Evolutionary conservation across 495 filamentous ascomycete species (phyloP).

Genomic region (Astrothelium subdiscretum): DNA sequence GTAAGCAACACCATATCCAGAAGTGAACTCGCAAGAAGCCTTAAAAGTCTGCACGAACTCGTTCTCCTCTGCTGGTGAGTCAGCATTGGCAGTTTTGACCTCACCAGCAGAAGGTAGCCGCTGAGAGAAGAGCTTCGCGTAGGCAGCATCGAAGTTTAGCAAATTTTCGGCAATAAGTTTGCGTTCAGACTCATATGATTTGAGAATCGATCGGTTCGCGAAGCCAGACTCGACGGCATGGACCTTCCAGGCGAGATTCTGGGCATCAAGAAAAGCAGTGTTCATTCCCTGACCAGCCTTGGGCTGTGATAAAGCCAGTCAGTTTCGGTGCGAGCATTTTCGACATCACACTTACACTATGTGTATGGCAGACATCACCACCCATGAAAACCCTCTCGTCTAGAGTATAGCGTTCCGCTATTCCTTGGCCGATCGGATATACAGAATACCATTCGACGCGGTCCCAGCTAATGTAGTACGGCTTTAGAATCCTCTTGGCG

Average conservation of each 20-base stretch:
- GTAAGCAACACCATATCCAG: slow-evolving; percentile 54
- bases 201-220: slow-evolving; percentile 41
- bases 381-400: slow-evolving; percentile 55
- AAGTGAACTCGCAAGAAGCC: slow-evolving; percentile 53
- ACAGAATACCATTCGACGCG: slow-evolving; percentile 47
- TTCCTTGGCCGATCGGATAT: slow-evolving; percentile 62
- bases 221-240: slow-evolving; percentile 45
- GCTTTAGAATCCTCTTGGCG: slow-evolving; percentile 50
- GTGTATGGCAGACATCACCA: slow-evolving; percentile 51
- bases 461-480: slow-evolving; percentile 46
- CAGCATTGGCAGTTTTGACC: slow-evolving; percentile 37
- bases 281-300: slow-evolving; percentile 75
- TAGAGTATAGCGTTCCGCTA: slow-evolving; percentile 50
- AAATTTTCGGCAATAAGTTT: slow-evolving; percentile 58
- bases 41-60: slow-evolving; percentile 57
- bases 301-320: slow-evolving; percentile 42
- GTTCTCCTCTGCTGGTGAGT: slow-evolving; percentile 35
- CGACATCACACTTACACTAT: slow-evolving; percentile 25
- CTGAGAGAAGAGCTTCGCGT: slow-evolving; percentile 35
- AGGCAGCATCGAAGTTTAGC: slow-evolving; percentile 53
- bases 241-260: slow-evolving; percentile 69
- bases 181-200: slow-evolving; percentile 61
- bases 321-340: no score
- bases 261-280: slow-evolving; percentile 41
- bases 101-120: slow-evolving; percentile 47